Evolutionary conservation across 1,284 basidiomycete species (phyloP).

Genomic region (Thecaphora thlaspeos): DNA sequence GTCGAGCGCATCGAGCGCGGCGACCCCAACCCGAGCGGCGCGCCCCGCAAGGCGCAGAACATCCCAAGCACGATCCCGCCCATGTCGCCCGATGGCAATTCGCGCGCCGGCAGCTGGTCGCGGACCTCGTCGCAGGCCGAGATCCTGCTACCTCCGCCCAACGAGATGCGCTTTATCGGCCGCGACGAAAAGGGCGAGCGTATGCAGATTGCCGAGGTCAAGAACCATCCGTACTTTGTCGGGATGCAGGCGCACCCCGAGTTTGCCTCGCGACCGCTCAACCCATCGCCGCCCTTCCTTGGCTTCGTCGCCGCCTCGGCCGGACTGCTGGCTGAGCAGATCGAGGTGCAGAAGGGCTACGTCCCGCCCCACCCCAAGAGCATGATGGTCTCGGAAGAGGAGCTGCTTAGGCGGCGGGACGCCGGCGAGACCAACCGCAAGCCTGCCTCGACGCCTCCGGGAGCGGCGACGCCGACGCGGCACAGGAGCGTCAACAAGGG

Average conservation of each 20-base stretch:
- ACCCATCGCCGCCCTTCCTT: constrained; percentile 95
- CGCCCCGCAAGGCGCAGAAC: constrained; percentile 15
- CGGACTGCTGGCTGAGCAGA: constrained; percentile 71
- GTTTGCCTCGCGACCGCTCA: constrained; percentile 96
- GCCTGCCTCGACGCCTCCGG: constrained; percentile 39
- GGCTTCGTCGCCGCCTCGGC: constrained; percentile 89
- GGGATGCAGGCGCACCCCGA: constrained; percentile 97
- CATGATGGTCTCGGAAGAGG: constrained; percentile 48
- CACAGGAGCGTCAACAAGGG: constrained; percentile 22
- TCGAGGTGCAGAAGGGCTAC: constrained; percentile 67
- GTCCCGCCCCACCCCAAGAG: constrained; percentile 62
- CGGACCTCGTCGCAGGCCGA: constrained; percentile 13
- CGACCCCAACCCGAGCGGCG: constrained; percentile 27
- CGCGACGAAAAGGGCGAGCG: constrained; percentile 93
- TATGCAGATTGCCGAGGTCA: constrained; percentile 92
- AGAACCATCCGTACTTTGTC: constrained; percentile 89
- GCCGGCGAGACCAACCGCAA: constrained; percentile 30
- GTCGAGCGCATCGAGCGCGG: constrained; percentile 69
- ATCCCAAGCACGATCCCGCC: constrained; percentile 21
- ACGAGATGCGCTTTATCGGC: constrained; percentile 69
- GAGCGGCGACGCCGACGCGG: constrained; percentile 30
- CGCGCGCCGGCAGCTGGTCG: not conserved
- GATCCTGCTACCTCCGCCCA: constrained; percentile 9
- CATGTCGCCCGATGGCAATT: constrained; percentile 24
- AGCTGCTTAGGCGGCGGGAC: constrained; percentile 34